Conservation (phyloP, 1,139 yeast genomes). For the Groenewaldozyma auringiensis region DNA sequence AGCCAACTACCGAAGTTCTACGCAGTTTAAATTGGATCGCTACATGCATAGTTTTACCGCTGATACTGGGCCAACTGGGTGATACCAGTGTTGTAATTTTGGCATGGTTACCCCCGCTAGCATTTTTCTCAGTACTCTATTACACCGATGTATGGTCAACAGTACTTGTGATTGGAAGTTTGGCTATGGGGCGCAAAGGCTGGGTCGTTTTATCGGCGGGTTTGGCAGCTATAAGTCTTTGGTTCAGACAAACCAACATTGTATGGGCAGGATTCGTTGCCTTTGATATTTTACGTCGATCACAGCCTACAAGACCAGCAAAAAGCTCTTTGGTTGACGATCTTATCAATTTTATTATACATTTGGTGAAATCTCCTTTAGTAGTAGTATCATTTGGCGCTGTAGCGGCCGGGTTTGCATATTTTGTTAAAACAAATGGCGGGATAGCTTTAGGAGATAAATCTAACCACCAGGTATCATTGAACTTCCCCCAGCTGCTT, state of each 20-base stretch:
- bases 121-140: constrained; percentile 65
- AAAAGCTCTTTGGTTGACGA: neutral
- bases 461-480: constrained; percentile 63
- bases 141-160: constrained; percentile 96
- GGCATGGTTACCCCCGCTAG: constrained; percentile 58
- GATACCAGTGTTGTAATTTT: constrained; percentile 30
- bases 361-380: constrained; percentile 1
- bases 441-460: constrained; percentile 86
- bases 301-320: constrained; percentile 2
- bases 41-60: constrained; percentile 48
- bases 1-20: constrained; percentile 20
- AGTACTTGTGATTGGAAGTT: constrained; percentile 49
- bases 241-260: constrained; percentile 85
- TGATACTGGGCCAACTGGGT: constrained; percentile 23
- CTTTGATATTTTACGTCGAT: constrained; percentile 14
- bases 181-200: constrained; percentile 31
- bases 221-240: constrained; percentile 33
- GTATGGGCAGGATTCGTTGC: constrained; percentile 70
- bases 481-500: constrained; percentile 74
- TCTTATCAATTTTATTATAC: constrained; percentile 1
- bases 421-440: constrained; percentile 55
- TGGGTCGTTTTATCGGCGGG: constrained; percentile 15
- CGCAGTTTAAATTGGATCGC: constrained; percentile 31
- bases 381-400: constrained; percentile 44
- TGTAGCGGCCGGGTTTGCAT: constrained; percentile 46